Evolutionary conservation across 352 stramenopile genomes (phyloP), one percentile per base, ranked within the genome.

Genomic region (Phytophthora cryptogea): DNA sequence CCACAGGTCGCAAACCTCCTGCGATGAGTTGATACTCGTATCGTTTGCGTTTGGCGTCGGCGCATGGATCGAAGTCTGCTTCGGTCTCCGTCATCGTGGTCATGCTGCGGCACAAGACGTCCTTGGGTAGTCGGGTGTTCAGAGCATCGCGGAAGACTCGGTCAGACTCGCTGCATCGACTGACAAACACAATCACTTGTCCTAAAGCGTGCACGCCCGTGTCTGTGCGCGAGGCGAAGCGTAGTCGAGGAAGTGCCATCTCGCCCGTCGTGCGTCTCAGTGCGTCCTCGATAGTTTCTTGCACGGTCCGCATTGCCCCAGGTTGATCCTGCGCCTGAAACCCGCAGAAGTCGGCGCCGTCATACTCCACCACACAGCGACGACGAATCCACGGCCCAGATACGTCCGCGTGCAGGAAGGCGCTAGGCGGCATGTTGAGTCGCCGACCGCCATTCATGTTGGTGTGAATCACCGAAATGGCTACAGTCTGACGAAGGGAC

Each of bases 201-300:
- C 92, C 92, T 4, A 82, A 53, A 3, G 93, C 89, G 70, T 98
- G 93, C 16, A 99, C 95, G 20, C 93, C 93, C 8, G 83, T 78
- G 77, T 99, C 95, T 0, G 95, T 99, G 23, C 95, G 83, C 23
- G 89, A 92, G 14, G 93, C 89, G 52, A 84, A 95, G 16, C 92
- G 77, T 20, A 98, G 73, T 49, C 85, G 82, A 9, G 67, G 37
- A 17, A 72, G 50, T 16, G 95, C 47, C 11, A 31, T 61, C 59
- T 92, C 82, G 59, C 82, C 73, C 10, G 88, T 92, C 17, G 84
- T 91, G 8, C 85, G 82, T 5, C 59, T 36, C 31, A 95, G 55
- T 20, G 81, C 80, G 53, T 92, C 70, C 44, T 95, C 86, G 46
- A 96, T 77, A 37, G 59, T 63, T 49, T 86, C 71, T 56, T 96